Evolutionary conservation across 2,329 filamentous ascomycete species (phyloP).

Genomic region (Trichophyton benhamiae): DNA sequence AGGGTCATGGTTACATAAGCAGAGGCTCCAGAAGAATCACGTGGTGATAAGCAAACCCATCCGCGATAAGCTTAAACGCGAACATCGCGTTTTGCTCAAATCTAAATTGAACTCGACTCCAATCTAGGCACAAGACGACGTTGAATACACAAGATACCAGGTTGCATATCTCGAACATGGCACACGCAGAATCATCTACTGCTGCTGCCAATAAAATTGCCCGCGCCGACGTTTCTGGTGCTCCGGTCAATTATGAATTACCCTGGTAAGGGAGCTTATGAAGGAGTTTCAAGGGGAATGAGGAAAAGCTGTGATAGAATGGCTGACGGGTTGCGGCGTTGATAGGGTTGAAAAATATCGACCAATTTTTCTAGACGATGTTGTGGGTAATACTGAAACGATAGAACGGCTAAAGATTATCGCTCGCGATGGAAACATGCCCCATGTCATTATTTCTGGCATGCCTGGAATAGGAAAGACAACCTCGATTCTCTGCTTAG

Average conservation of each 20-base stretch:
- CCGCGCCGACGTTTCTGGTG: conserved; percentile 29
- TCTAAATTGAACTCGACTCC: background rate
- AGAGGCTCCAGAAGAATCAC: background rate
- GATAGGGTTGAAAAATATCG: conserved; percentile 95
- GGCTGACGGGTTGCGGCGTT: conserved; percentile 2
- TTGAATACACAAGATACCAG: background rate
- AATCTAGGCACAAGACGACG: background rate
- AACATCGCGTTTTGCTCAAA: background rate
- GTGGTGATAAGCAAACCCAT: background rate
- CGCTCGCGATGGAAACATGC: conserved; percentile 97
- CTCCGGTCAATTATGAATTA: conserved; percentile 36
- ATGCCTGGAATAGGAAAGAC: conserved; percentile 99
- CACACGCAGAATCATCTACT: conserved; percentile 37
- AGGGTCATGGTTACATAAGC: too few relatives aligned
- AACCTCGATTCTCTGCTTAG: conserved; percentile 85
- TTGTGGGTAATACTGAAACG: conserved; percentile 95
- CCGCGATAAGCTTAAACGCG: background rate
- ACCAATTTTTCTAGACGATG: conserved; percentile 85
- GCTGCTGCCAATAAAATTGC: conserved; percentile 32
- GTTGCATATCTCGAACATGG: conserved; percentile 21
- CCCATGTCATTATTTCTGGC: conserved; percentile 96
- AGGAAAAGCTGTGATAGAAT: background rate
- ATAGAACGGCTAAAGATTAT: conserved; percentile 97
- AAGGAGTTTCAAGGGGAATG: background rate
- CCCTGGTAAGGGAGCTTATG: conserved; percentile 33